These are phyloP conservation scores for Perilla frutescens DNA, from an alignment of 257 asterid species.

Conservation along the genomic window DNA sequence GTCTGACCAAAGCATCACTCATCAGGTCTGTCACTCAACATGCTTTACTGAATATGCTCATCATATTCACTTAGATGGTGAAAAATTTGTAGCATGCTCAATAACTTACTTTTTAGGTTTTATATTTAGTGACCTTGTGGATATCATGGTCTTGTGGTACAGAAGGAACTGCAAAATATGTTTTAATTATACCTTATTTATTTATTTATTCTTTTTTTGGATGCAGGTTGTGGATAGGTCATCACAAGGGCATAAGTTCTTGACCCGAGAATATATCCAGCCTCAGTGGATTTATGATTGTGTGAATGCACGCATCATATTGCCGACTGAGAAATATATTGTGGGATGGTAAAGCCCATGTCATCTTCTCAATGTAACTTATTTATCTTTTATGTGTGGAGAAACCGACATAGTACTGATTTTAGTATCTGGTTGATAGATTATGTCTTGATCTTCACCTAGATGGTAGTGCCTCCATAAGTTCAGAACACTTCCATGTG, in stretches of 20 bases:
- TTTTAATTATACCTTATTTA: too few relatives aligned
- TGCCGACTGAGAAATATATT: slow-evolving; percentile 78
- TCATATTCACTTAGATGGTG: too few relatives aligned
- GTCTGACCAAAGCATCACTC: slow-evolving; percentile 83
- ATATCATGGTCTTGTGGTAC: not conserved
- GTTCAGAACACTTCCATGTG: not conserved
- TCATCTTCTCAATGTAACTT: not conserved
- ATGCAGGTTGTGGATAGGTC: slow-evolving; percentile 95
- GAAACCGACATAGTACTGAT: not conserved
- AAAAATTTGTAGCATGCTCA: not conserved
- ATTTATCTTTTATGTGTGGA: not conserved
- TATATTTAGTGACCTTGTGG: not conserved
- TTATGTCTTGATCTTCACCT: not conserved
- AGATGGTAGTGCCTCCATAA: not conserved
- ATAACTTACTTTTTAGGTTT: not conserved
- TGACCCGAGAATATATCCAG: slow-evolving; percentile 87
- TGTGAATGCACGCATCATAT: slow-evolving; percentile 75
- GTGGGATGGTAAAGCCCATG: slow-evolving; percentile 70
- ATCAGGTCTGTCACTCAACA: slow-evolving; percentile 66
- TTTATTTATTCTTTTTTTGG: not conserved
- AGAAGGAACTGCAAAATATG: too few relatives aligned
- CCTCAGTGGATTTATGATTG: slow-evolving; percentile 98
- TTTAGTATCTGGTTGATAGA: not conserved
- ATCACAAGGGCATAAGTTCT: slow-evolving; percentile 75
- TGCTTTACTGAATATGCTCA: slow-evolving; percentile 5